Conservation (phyloP, 139 green algal species). For the Choricystis sp. region DNA sequence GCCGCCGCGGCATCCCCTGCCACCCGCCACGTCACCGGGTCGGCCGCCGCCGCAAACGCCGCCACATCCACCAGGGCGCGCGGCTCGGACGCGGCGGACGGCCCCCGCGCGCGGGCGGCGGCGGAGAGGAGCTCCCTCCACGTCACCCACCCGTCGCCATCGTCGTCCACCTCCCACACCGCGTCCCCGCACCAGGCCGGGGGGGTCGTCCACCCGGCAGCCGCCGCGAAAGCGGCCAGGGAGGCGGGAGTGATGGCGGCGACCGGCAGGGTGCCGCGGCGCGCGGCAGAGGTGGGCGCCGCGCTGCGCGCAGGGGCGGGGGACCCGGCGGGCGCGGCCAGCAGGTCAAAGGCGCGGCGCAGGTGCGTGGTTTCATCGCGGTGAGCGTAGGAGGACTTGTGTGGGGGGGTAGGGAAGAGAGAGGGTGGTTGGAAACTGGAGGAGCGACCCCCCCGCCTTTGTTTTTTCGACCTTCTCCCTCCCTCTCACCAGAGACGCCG, state of each 20-base stretch:
- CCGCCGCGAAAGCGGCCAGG: neutral
- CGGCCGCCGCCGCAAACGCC: neutral
- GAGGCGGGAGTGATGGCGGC: neutral
- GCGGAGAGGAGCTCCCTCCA: slow-evolving; percentile 58
- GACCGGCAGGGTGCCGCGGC: neutral
- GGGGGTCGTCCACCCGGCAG: neutral
- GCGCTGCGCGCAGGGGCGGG: no score
- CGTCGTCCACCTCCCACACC: slow-evolving; percentile 91
- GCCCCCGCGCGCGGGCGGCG: no score
- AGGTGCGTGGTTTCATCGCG: slow-evolving; percentile 70
- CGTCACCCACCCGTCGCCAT: slow-evolving; percentile 47
- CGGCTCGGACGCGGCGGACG: no score
- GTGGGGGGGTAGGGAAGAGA: no score
- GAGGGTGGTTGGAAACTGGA: no score
- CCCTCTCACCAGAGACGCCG: no score
- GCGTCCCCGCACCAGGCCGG: slow-evolving; percentile 66
- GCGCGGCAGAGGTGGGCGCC: no score
- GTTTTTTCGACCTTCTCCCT: no score
- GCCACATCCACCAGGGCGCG: neutral
- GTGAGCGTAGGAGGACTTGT: slow-evolving; percentile 33
- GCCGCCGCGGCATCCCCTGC: no score
- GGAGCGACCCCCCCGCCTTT: no score
- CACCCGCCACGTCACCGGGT: neutral
- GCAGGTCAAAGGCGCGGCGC: slow-evolving; percentile 46
- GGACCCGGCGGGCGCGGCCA: slow-evolving; percentile 49